phyloP scores from a whole-genome alignment of 2,329 filamentous ascomycete genomes.

The Arthroderma sp. region DNA sequence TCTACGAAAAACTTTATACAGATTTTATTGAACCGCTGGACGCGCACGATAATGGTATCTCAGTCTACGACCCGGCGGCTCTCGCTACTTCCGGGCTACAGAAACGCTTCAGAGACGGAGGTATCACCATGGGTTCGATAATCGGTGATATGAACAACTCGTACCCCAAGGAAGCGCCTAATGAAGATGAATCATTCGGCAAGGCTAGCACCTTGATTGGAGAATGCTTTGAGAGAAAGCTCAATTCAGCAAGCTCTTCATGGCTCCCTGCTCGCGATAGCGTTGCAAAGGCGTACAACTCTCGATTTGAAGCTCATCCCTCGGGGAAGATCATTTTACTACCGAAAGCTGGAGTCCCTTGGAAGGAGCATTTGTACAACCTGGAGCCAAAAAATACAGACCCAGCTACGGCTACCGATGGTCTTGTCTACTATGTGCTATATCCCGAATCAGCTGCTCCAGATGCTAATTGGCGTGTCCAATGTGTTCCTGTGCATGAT shows the following conservation, averaged over 20 bases:
- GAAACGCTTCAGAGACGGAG: conserved; percentile 72
- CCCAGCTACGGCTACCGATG: background rate
- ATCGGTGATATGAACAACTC: conserved; percentile 69
- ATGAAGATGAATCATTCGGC: conserved; percentile 70
- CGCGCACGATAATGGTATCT: conserved; percentile 93
- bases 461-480: conserved; percentile 80
- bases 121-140: conserved; percentile 71
- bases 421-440: conserved; percentile 62
- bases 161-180: conserved; percentile 41
- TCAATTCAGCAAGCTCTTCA: conserved; percentile 58
- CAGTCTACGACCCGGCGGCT: conserved; percentile 59
- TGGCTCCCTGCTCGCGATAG: conserved; percentile 82
- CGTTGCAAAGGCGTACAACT: conserved; percentile 62
- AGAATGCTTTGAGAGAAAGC: conserved; percentile 69
- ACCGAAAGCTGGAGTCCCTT: conserved; percentile 63
- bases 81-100: conserved; percentile 58
- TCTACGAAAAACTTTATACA: conserved; percentile 83
- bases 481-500: conserved; percentile 72
- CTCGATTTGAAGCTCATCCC: conserved; percentile 53
- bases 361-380: conserved; percentile 91
- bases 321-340: conserved; percentile 73
- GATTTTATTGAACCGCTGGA: conserved; percentile 93
- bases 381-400: conserved; percentile 51
- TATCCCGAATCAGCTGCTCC: conserved; percentile 71
- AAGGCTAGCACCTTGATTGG: conserved; percentile 72